These are phyloP conservation scores for Neofusicoccum cordaticola DNA, from an alignment of 2,329 filamentous ascomycete species.

Conservation along the genomic window DNA sequence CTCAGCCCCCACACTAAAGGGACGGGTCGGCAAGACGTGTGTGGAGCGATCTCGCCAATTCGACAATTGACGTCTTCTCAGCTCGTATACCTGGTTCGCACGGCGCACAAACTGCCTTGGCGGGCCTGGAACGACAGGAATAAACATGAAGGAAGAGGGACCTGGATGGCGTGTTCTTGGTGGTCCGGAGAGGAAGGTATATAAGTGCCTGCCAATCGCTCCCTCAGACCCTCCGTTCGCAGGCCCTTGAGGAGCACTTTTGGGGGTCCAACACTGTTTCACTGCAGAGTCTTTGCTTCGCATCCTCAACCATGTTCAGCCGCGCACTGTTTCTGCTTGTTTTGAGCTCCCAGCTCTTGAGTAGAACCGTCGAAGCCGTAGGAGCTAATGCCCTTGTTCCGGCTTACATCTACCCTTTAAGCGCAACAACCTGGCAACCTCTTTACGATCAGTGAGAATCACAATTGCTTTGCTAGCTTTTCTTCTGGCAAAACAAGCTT, in stretches of 20 bases:
- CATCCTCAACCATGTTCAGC: not conserved
- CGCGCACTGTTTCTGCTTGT: not conserved
- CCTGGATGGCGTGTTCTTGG: no score
- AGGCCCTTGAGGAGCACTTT: no score
- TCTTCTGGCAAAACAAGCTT: no score
- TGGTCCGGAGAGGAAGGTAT: not conserved
- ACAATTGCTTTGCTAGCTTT: no score
- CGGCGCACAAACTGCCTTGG: not conserved
- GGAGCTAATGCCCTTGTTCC: not conserved
- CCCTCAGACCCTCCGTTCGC: not conserved
- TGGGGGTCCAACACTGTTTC: not conserved
- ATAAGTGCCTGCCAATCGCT: not conserved
- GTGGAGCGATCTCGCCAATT: not conserved
- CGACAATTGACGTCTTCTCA: not conserved
- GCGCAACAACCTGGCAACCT: not conserved
- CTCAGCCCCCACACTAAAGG: constrained; percentile 4
- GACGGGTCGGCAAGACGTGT: not conserved
- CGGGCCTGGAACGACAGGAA: not conserved
- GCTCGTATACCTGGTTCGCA: not conserved
- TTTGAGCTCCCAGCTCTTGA: not conserved
- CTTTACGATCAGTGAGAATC: not conserved
- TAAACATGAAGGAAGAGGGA: not conserved
- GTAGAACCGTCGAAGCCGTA: not conserved
- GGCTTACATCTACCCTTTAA: not conserved
- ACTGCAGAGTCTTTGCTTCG: not conserved